Percentiles rank a stretch among this genome's conserved stretches.
phyloP scores from a whole-genome alignment of 148 eudicot species.

The Suaeda aralocaspica region DNA sequence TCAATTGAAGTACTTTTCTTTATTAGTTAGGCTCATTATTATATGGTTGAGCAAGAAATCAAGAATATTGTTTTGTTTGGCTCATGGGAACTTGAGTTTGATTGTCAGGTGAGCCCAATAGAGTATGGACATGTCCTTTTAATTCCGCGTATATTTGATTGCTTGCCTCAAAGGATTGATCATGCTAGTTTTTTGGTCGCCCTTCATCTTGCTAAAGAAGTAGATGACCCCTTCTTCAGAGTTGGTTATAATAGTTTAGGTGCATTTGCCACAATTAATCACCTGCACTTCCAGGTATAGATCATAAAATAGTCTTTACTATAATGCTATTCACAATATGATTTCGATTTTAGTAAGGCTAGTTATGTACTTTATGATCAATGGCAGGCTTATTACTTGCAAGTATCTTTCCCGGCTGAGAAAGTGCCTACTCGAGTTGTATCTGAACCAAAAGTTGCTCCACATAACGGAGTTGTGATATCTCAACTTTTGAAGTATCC shows the following conservation, averaged over 20 bases:
- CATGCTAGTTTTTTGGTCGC: slow-evolving; percentile 68
- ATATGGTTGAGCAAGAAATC: not conserved
- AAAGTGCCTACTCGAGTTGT: slow-evolving; percentile 49
- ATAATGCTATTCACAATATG: not conserved
- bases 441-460: slow-evolving; percentile 25
- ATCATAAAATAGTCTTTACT: too few species aligned
- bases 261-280: slow-evolving; percentile 94
- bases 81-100: not conserved
- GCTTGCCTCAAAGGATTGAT: slow-evolving; percentile 86
- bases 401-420: slow-evolving; percentile 68
- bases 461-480: slow-evolving; percentile 46
- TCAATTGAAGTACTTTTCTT: not conserved
- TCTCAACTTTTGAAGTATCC: slow-evolving; percentile 67
- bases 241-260: slow-evolving; percentile 93
- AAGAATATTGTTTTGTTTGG: slow-evolving; percentile 1
- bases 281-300: slow-evolving; percentile 91
- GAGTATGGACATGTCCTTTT: slow-evolving; percentile 90
- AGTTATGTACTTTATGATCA: not conserved
- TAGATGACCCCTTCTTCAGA: slow-evolving; percentile 68
- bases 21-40: not conserved
- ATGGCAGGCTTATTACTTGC: slow-evolving; percentile 68
- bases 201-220: slow-evolving; percentile 71
- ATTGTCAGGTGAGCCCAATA: slow-evolving; percentile 82
- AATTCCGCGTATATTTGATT: slow-evolving; percentile 71
- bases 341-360: not conserved